A percentile compares a stretch with the other conserved stretches of the same genome.
These are phyloP conservation scores for Ustilaginoidea virens DNA, from an alignment of 2,329 filamentous ascomycete species.

Conservation along the genomic window DNA sequence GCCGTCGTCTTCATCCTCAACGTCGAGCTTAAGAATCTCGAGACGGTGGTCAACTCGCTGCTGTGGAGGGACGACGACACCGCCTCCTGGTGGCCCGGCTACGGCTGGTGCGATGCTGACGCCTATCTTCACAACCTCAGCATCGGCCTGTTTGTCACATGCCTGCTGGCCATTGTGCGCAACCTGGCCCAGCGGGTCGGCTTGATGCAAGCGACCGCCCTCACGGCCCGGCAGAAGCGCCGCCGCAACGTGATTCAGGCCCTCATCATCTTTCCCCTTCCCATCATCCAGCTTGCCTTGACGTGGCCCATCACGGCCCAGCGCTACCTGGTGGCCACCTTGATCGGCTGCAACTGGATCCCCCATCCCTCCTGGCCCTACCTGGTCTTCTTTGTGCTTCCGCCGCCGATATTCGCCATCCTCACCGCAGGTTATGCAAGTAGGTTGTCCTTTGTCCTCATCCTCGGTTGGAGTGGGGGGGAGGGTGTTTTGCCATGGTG, in stretches of 20 bases:
- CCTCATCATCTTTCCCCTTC: conserved; percentile 38
- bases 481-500: too few relatives aligned
- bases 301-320: conserved; percentile 30
- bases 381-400: conserved; percentile 30
- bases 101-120: conserved; percentile 38
- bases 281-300: conserved; percentile 31
- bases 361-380: conserved; percentile 31
- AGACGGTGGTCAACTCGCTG: conserved; percentile 32
- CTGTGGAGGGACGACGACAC: conserved; percentile 39
- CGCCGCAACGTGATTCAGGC: conserved; percentile 29
- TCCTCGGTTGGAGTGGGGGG: not conserved
- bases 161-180: conserved; percentile 38
- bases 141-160: conserved; percentile 31
- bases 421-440: conserved; percentile 30
- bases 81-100: conserved; percentile 32
- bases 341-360: conserved; percentile 32
- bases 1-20: conserved; percentile 32
- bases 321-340: conserved; percentile 32
- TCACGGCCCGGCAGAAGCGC: conserved; percentile 24
- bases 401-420: conserved; percentile 26
- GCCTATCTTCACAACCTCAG: conserved; percentile 29
- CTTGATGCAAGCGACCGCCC: conserved; percentile 23
- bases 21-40: conserved; percentile 29
- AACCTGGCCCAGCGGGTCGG: conserved; percentile 36
- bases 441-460: conserved; percentile 16